Conservation (phyloP, 176 grass and related monocot genomes). For the Aegilops tauschii region DNA sequence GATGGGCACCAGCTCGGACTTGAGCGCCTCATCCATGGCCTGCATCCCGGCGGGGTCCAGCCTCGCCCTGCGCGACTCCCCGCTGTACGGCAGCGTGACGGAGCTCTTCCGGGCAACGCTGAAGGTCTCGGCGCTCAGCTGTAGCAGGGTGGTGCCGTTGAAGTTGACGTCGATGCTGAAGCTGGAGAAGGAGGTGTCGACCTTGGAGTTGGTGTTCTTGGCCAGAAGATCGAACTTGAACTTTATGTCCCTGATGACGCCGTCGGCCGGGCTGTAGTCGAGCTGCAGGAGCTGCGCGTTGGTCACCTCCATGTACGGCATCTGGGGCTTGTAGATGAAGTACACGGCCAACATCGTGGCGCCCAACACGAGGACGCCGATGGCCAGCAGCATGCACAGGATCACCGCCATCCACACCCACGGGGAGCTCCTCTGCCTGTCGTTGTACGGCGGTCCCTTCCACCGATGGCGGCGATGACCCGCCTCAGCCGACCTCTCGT, state of each 20-base stretch:
- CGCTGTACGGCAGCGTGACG: constrained; percentile 45
- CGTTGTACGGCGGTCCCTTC: not conserved
- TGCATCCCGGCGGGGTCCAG: constrained; percentile 37
- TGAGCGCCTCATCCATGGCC: constrained; percentile 46
- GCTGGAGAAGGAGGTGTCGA: constrained; percentile 61
- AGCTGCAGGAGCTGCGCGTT: too few species aligned
- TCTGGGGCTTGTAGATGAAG: too few species aligned
- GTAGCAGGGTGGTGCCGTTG: constrained; percentile 49
- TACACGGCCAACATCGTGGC: too few species aligned
- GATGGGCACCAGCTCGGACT: constrained; percentile 46
- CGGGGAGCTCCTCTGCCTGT: not conserved
- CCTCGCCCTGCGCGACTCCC: not conserved
- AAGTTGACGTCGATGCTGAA: constrained; percentile 54
- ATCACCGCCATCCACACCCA: not conserved
- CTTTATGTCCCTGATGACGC: not conserved
- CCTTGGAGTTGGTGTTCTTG: constrained; percentile 68
- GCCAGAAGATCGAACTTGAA: not conserved
- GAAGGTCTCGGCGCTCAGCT: constrained; percentile 45
- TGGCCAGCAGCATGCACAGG: too few species aligned
- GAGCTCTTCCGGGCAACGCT: constrained; percentile 44
- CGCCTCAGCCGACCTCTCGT: too few species aligned
- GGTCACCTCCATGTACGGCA: too few species aligned
- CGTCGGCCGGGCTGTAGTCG: too few species aligned
- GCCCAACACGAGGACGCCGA: too few species aligned
- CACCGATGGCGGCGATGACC: not conserved